Conservation (phyloP, 2,329 filamentous ascomycete genomes). For the Diaporthe batatas region DNA sequence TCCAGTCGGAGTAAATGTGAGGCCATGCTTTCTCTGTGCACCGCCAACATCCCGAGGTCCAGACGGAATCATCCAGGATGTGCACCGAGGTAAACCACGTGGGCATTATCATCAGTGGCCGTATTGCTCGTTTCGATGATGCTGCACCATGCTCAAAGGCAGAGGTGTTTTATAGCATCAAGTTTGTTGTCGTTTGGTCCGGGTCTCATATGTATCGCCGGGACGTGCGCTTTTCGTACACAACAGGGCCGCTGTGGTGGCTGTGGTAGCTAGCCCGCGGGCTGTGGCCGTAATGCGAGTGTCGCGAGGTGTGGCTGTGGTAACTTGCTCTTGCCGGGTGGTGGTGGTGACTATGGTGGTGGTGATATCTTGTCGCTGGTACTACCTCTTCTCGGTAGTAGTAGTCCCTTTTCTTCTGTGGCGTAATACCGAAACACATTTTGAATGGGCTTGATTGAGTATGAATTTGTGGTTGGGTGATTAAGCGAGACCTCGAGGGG, state of each 20-base stretch:
- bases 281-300: constrained; percentile 49
- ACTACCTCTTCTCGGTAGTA: constrained; percentile 71
- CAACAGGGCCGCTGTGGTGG: constrained; percentile 49
- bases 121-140: neutral
- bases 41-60: neutral
- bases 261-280: constrained; percentile 57
- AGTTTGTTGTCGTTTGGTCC: too few relatives aligned
- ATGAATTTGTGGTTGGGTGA: neutral
- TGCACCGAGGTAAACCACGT: neutral
- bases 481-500: neutral
- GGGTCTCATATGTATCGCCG: constrained; percentile 48
- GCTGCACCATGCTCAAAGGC: neutral
- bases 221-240: constrained; percentile 58
- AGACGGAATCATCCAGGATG: neutral
- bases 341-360: constrained; percentile 51
- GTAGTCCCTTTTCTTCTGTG: constrained; percentile 52
- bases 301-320: constrained; percentile 50
- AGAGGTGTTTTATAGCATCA: neutral
- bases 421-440: constrained; percentile 65
- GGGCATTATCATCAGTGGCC: neutral
- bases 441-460: constrained; percentile 44
- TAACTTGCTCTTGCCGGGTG: constrained; percentile 59
- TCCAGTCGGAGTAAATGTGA: neutral
- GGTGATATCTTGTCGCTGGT: constrained; percentile 59
- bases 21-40: neutral